phyloP scores from a whole-genome alignment of 192 early-diverging fungal species.

The Linnemannia elongata region DNA sequence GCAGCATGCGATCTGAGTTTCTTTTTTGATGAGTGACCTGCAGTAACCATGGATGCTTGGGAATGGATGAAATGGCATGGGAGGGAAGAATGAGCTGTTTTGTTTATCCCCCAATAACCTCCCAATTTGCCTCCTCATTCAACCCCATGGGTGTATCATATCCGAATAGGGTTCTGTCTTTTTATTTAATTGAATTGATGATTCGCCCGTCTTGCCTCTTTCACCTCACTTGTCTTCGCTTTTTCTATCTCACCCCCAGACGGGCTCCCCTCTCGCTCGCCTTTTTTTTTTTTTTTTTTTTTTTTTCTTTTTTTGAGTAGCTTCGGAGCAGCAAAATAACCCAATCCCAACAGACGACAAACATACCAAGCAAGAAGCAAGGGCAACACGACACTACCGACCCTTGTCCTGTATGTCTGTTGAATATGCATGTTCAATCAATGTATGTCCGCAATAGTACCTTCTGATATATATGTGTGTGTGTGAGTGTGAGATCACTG shows the following conservation, averaged over 20 bases:
- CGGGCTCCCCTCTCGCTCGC: neutral
- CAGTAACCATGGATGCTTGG: neutral
- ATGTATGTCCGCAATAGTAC: neutral
- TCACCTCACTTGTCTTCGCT: neutral
- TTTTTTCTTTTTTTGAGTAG: neutral
- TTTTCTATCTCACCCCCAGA: neutral
- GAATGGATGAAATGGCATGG: too few species aligned
- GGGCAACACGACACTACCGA: neutral
- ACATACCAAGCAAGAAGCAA: neutral
- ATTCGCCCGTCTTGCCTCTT: neutral
- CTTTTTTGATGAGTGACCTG: neutral
- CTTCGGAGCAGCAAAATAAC: neutral
- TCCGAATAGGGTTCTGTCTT: too few species aligned
- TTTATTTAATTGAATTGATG: neutral
- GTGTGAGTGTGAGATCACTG: neutral
- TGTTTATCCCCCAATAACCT: too few species aligned
- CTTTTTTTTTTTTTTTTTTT: neutral
- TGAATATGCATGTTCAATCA: too few species aligned
- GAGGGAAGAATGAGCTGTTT: too few species aligned
- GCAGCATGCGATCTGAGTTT: constrained; percentile 7
- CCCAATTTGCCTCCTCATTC: too few species aligned
- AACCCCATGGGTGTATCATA: too few species aligned
- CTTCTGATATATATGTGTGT: neutral
- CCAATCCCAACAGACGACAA: neutral
- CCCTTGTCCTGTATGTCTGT: too few species aligned